Conservation (phyloP, 2,329 filamentous ascomycete genomes). For the Epicoccum sorghinum region DNA sequence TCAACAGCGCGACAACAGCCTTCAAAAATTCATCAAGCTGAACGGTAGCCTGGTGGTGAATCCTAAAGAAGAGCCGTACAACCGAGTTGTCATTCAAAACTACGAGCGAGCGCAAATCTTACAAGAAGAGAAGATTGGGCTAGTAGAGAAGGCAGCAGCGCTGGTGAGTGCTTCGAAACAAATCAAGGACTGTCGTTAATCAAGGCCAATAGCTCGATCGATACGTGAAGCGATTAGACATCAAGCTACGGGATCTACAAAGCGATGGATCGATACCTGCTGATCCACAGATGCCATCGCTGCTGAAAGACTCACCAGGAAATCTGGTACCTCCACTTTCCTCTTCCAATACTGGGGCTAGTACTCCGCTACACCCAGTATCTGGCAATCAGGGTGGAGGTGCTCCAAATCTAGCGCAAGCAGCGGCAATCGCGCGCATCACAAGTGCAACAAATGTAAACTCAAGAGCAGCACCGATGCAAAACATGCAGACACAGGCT, state of each 20-base stretch:
- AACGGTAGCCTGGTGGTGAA: constrained; percentile 76
- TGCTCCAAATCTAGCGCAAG: constrained; percentile 58
- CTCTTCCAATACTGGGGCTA: constrained; percentile 51
- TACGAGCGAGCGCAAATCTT: constrained; percentile 72
- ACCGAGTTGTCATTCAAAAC: constrained; percentile 69
- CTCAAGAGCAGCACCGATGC: constrained; percentile 38
- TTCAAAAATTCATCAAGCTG: constrained; percentile 81
- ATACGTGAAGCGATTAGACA: constrained; percentile 67
- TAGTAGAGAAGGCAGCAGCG: constrained; percentile 69
- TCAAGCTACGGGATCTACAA: constrained; percentile 65
- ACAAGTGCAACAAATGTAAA: constrained; percentile 43
- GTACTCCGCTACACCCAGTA: constrained; percentile 60
- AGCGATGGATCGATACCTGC: constrained; percentile 64
- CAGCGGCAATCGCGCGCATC: constrained; percentile 55
- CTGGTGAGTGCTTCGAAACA: constrained; percentile 55
- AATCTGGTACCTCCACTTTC: constrained; percentile 58
- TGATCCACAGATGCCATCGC: constrained; percentile 65
- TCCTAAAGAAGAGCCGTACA: constrained; percentile 74
- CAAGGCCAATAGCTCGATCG: constrained; percentile 57
- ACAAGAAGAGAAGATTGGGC: constrained; percentile 74
- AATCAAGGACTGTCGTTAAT: neutral
- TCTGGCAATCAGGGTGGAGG: constrained; percentile 62
- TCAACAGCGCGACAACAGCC: constrained; percentile 72
- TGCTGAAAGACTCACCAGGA: constrained; percentile 57
- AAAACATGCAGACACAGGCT: constrained; percentile 47